phyloP scores from a whole-genome alignment of 164 flowering plant genomes.

The Buxus sempervirens region DNA sequence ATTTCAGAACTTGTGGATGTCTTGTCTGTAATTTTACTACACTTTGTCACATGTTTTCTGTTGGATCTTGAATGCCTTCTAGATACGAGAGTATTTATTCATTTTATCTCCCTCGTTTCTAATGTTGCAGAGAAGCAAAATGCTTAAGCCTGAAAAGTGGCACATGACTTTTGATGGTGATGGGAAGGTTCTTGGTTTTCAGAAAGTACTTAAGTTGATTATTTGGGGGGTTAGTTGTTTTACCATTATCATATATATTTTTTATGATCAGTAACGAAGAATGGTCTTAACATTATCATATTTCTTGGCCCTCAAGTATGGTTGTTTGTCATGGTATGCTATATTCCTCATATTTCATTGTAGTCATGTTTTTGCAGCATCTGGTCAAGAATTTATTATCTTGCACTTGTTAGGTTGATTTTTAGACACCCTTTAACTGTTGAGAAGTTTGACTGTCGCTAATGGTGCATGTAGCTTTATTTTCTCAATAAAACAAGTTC shows the following conservation, averaged over 20 bases:
- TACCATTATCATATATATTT: neutral
- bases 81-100: neutral
- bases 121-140: constrained; percentile 56
- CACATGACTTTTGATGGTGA: constrained; percentile 64
- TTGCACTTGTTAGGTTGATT: neutral
- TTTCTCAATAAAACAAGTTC: no score
- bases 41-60: neutral
- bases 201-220: constrained; percentile 65
- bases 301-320: neutral
- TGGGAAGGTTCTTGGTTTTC: constrained; percentile 67
- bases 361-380: neutral
- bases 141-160: constrained; percentile 94
- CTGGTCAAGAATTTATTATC: neutral
- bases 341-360: neutral
- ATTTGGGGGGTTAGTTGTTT: constrained; percentile 62
- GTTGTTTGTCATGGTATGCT: neutral
- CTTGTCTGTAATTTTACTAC: neutral
- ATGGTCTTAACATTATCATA: constrained; percentile 1
- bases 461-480: no score
- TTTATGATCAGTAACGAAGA: no score
- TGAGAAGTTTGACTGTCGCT: neutral
- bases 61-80: neutral
- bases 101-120: constrained; percentile 6
- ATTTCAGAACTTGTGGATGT: neutral
- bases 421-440: neutral